Base-by-base conservation (phyloP, 2,329 filamentous ascomycete species). In the Curvularia sp. region DNA sequence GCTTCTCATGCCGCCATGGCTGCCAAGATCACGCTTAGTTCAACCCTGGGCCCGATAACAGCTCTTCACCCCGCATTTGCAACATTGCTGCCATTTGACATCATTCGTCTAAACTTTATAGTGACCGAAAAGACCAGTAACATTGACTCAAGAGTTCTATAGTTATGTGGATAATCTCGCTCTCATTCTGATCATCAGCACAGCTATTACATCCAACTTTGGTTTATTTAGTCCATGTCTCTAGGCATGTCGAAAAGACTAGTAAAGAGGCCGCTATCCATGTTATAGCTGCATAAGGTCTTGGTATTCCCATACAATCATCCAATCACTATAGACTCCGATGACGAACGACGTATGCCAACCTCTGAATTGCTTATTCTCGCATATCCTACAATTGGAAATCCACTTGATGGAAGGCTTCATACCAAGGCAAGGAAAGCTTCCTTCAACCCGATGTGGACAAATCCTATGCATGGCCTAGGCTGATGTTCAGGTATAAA, bases 21-120 rank as follows among this genome's bases (percentile, higher is more conserved):
- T 55, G 60, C 60, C 57, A 62, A 62, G 60, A 46, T 24, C 13
- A 52, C 56, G 31, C 57, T 62, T 56, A 59, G 56, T 53, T 48
- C 35, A n/a, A 33, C 20, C 26, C 20, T 49, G 24, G 15, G 20
- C 38, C 30, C 39, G 52, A 55, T 55, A 58, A 51, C 46, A 55
- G 52, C 46, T 47, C 39, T 15, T 18, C 31, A 46, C 56, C 56
- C 56, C 56, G 52, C 56, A 44, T 41, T 58, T 39, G 43, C 46
- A 49, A 30, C 56, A 31, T 24, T 46, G 49, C 18, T 46, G 30
- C 35, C 44, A 12, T 28, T 41, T 58, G 39, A 50, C 56, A 55
- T 55, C 52, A 55, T 54, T 26, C 24, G 24, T 24, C 31, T 49
- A 31, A 15, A 3, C 6, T 54, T 18, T 12, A 43, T n/a, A 13